A percentile compares a stretch with the other conserved stretches of the same genome.
phyloP scores from a whole-genome alignment of 2,329 filamentous ascomycete genomes.

The Talaromyces sp. region DNA sequence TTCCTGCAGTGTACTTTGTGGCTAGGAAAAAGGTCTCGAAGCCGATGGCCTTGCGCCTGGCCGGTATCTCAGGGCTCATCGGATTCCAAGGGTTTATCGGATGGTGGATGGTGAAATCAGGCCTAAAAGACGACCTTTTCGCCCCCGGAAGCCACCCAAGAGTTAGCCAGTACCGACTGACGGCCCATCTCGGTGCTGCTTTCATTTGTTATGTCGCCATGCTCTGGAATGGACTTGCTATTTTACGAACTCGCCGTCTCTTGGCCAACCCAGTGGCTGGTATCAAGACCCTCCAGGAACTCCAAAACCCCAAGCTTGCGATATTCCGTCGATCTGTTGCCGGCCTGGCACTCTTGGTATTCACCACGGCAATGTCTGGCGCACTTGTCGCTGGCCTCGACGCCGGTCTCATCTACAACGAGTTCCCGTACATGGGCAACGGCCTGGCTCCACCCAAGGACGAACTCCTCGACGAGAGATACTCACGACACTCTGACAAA shows the following conservation, averaged over 20 bases:
- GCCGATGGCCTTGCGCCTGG: conserved; percentile 70
- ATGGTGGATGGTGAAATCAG: conserved; percentile 99
- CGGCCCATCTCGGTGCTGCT: conserved; percentile 82
- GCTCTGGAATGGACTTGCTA: conserved; percentile 80
- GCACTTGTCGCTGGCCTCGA: conserved; percentile 92
- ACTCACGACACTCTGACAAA: conserved; percentile 71
- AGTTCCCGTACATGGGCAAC: conserved; percentile 92
- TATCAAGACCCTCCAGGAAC: conserved; percentile 54
- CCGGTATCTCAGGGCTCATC: conserved; percentile 82
- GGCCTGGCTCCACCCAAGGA: conserved; percentile 74
- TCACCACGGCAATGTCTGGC: conserved; percentile 87
- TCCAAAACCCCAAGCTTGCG: conserved; percentile 64
- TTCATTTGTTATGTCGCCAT: conserved; percentile 93
- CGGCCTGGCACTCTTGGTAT: conserved; percentile 70
- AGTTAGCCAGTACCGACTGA: conserved; percentile 89
- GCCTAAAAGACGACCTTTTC: conserved; percentile 92
- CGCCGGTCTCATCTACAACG: conserved; percentile 96
- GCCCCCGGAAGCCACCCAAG: conserved; percentile 84
- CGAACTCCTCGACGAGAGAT: conserved; percentile 82
- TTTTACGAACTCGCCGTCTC: conserved; percentile 72
- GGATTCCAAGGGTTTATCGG: conserved; percentile 93
- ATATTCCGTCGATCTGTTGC: conserved; percentile 70
- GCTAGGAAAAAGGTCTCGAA: conserved; percentile 71
- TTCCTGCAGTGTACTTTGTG: conserved; percentile 86
- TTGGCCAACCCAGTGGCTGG: conserved; percentile 63